Base-by-base conservation (phyloP, 2,329 filamentous ascomycete species). In the Dendryphion nanum region DNA sequence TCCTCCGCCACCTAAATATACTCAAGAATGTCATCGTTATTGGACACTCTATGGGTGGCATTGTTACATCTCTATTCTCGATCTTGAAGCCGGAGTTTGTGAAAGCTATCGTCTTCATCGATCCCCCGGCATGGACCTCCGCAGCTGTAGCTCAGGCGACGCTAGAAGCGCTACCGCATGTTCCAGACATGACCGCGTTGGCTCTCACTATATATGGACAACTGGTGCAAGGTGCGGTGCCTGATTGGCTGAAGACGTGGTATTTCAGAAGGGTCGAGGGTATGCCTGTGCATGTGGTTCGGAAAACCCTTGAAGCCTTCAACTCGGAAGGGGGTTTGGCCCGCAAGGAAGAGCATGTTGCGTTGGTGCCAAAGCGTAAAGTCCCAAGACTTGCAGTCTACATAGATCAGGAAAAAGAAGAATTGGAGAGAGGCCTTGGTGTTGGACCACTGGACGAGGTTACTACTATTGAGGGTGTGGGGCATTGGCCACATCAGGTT, bases 401-500 rank as follows among this genome's bases (percentile, higher is more conserved):
- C 37, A 28, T 29, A 13, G 33, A 32, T 3, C 33, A 34, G 26
- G 38, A 46, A 18, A 39, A 44, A 29, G 41, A 37, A n/a, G 38
- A 45, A 18, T 35, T 40, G 13, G 51, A 54, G 39, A 44, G 33
- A 19, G 37, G 17, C 8, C 30, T 50, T 16, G 48, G 23, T n/a
- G n/a, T 26, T 8, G 23, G 23, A 10, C 10, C 10, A 26, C n/a
- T 26, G 23, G 23, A 26, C 23, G 23, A 26, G 23, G 23, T 26
- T 8, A 26, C n/a, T 10, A n/a, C n/a, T 8, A 26, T 26, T 26
- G 41, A 36, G 15, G 40, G 36, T 6, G 30, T 35, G n/a, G 48
- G 48, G 6, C 51, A 54, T 41, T 52, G 48, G 48, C 21, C 43
- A 17, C 44, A 45, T 39, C 48, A 50, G 23, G 37, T 41, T 7